These are phyloP conservation scores for Gentiana dahurica DNA, from an alignment of 257 asterid species.

Conservation along the genomic window DNA sequence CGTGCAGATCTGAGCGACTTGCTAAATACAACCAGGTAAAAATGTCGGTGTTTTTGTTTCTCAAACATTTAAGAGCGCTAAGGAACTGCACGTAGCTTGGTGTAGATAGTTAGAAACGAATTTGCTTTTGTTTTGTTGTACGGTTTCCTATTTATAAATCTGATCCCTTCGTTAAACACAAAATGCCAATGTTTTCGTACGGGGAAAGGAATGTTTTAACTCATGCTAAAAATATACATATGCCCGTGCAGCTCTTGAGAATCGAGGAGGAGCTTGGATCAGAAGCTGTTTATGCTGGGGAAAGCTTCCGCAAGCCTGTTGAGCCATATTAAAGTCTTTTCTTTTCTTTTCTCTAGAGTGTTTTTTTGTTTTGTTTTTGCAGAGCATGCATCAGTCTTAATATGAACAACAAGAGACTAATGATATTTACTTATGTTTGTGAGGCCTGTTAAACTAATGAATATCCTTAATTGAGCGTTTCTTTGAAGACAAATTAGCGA, in stretches of 20 bases:
- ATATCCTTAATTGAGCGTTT: too few relatives aligned
- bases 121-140: not conserved
- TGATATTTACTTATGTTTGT: too few relatives aligned
- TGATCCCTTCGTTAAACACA: not conserved
- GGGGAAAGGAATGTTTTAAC: too few relatives aligned
- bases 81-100: not conserved
- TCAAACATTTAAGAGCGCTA: not conserved
- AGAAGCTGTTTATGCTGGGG: conserved; percentile 79
- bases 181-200: too few relatives aligned
- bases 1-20: conserved; percentile 93
- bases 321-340: conserved; percentile 45
- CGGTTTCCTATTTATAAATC: not conserved
- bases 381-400: too few relatives aligned
- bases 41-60: not conserved
- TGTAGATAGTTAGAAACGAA: not conserved
- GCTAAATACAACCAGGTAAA: conserved; percentile 14
- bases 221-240: not conserved
- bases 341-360: too few relatives aligned
- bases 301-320: conserved; percentile 74
- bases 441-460: too few relatives aligned
- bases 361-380: too few relatives aligned
- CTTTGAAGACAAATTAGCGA: too few relatives aligned
- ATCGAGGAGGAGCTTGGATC: conserved; percentile 94
- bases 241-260: conserved; percentile 54
- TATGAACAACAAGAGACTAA: too few relatives aligned